Evolutionary conservation across 352 stramenopile genomes (phyloP).

Genomic region (Globisporangium apiculatum): DNA sequence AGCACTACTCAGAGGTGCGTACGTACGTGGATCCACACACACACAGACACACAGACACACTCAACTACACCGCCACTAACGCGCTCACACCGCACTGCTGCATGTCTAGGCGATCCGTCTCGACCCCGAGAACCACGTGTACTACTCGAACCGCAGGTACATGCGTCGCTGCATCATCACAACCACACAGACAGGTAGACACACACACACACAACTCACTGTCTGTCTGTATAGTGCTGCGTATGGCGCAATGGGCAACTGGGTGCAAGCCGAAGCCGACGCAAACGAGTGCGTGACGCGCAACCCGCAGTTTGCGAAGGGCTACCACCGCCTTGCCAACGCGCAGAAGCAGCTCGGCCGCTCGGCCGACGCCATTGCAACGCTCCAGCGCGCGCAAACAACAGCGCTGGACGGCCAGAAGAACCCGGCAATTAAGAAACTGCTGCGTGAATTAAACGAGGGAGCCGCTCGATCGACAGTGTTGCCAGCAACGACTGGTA

Average conservation of each 20-base stretch:
- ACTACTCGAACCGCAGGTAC: conserved; percentile 81
- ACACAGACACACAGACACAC: too few species aligned
- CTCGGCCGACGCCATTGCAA: conserved; percentile 62
- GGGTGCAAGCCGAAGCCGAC: conserved; percentile 62
- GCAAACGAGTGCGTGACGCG: conserved; percentile 65
- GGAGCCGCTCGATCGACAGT: conserved; percentile 13
- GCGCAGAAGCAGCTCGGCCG: conserved; percentile 71
- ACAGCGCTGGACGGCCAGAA: conserved; percentile 34
- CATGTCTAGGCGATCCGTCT: conserved; percentile 58
- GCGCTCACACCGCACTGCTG: neutral
- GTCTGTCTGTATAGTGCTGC: conserved; percentile 33
- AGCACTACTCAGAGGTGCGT: conserved; percentile 69
- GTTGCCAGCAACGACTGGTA: too few species aligned
- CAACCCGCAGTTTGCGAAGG: conserved; percentile 72
- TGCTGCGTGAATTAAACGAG: conserved; percentile 62
- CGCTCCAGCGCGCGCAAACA: conserved; percentile 37
- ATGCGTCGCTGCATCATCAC: neutral
- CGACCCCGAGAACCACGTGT: conserved; percentile 68
- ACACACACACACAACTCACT: neutral
- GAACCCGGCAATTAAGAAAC: conserved; percentile 68
- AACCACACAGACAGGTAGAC: neutral
- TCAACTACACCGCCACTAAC: too few species aligned
- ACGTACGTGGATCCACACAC: too few species aligned
- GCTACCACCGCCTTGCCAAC: conserved; percentile 73
- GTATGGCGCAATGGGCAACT: conserved; percentile 61